These are phyloP conservation scores for Cladophialophora yegresii DNA, from an alignment of 2,329 filamentous ascomycete genomes.

Conservation along the genomic window DNA sequence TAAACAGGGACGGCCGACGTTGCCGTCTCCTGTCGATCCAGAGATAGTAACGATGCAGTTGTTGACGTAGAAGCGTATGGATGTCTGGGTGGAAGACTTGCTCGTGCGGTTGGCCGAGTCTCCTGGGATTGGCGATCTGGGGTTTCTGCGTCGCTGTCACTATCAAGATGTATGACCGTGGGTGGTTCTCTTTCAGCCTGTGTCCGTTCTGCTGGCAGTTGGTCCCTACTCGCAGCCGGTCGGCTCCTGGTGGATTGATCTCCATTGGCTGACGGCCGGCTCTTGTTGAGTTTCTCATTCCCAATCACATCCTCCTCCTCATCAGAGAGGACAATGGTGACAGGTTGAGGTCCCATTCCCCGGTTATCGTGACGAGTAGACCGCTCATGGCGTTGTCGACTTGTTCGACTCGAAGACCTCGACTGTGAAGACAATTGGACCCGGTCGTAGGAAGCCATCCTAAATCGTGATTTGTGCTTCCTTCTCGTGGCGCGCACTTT, in stretches of 20 bases:
- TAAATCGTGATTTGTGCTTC: background rate
- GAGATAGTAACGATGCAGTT: background rate
- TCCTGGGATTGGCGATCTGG: background rate
- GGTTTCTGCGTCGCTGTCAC: slow-evolving; percentile 1
- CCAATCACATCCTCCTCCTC: background rate
- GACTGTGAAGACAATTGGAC: background rate
- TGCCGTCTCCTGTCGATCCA: background rate
- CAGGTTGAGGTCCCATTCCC: no score
- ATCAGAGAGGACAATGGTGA: background rate
- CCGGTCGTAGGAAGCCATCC: background rate
- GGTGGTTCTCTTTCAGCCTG: background rate
- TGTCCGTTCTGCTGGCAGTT: background rate
- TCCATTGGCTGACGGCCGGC: background rate
- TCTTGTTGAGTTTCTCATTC: background rate
- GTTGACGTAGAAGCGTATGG: background rate
- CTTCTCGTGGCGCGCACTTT: background rate
- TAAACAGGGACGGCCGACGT: background rate
- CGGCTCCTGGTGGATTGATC: background rate
- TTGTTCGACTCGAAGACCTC: background rate
- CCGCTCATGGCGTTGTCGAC: background rate
- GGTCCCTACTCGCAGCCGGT: background rate
- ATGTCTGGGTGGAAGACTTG: background rate
- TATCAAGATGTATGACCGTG: background rate
- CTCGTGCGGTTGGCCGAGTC: background rate
- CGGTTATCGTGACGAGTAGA: background rate